A percentile compares a stretch with the other conserved stretches of the same genome.
phyloP scores from a whole-genome alignment of 257 asterid genomes.

The Solanum commersonii region DNA sequence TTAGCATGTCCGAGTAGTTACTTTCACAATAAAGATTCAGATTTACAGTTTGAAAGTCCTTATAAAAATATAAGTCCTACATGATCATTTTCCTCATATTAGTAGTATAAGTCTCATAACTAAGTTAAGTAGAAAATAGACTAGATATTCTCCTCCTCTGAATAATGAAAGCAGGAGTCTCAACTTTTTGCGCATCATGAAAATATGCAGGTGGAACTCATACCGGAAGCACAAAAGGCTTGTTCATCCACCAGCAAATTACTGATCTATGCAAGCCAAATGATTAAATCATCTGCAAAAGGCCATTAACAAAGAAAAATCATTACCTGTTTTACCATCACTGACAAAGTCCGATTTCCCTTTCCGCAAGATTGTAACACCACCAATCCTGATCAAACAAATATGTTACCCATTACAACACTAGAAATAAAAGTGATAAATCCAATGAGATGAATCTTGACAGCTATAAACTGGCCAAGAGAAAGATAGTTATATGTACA shows the following conservation, averaged over 20 bases:
- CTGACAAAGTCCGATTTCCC: slow-evolving; percentile 73
- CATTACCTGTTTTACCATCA: slow-evolving; percentile 71
- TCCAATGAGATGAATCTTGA: neutral
- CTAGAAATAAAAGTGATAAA: neutral
- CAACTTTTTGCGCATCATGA: neutral
- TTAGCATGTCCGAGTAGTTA: neutral
- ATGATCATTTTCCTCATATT: neutral
- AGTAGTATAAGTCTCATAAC: neutral
- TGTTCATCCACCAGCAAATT: neutral
- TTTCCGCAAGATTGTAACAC: slow-evolving; percentile 73
- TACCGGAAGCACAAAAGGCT: neutral
- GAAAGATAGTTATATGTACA: neutral
- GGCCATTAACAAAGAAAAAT: neutral
- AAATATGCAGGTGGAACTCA: neutral
- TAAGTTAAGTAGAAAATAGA: neutral
- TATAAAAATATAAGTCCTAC: neutral
- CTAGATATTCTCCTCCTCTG: neutral
- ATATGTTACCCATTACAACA: neutral
- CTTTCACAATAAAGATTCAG: neutral
- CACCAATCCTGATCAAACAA: slow-evolving; percentile 54
- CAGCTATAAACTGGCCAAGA: neutral
- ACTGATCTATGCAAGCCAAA: neutral
- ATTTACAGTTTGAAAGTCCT: neutral
- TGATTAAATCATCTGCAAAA: neutral
- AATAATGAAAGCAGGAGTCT: neutral